These are phyloP conservation scores for Podaxis sp. DNA, from an alignment of 768 basidiomycete species.

Conservation along the genomic window DNA sequence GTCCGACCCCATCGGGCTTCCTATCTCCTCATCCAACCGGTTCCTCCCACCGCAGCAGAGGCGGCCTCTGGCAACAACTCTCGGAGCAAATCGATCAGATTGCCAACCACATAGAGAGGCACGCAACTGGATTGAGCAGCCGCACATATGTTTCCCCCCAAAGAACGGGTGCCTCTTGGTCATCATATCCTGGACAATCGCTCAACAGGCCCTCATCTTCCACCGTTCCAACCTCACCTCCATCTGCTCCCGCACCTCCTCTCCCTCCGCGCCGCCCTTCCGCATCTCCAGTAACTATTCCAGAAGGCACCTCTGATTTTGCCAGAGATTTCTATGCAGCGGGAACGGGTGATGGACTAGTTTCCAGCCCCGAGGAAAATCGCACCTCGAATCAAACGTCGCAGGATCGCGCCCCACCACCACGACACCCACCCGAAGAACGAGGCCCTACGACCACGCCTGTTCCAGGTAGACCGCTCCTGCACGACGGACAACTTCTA, in stretches of 20 bases:
- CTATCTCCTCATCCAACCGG: slow-evolving; percentile 6
- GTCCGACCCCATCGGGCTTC: background rate
- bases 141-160: background rate
- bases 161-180: background rate
- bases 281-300: slow-evolving; percentile 13
- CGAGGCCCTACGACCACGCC: slow-evolving; percentile 64
- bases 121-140: background rate
- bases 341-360: slow-evolving; percentile 30
- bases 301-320: slow-evolving; percentile 43
- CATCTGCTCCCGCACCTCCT: slow-evolving; percentile 4
- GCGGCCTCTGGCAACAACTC: background rate
- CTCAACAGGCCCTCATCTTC: background rate
- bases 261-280: slow-evolving; percentile 25
- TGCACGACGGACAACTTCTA: slow-evolving; percentile 58
- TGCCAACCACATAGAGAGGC: background rate
- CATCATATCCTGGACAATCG: background rate
- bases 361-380: background rate
- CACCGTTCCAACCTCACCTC: background rate
- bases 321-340: slow-evolving; percentile 63
- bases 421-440: slow-evolving; percentile 37
- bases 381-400: background rate
- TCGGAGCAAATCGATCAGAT: background rate
- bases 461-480: slow-evolving; percentile 63
- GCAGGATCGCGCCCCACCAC: slow-evolving; percentile 4
- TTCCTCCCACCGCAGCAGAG: background rate